These are phyloP conservation scores for Scenedesmus sp. DNA, from an alignment of 163 green algal species.

Conservation along the genomic window DNA sequence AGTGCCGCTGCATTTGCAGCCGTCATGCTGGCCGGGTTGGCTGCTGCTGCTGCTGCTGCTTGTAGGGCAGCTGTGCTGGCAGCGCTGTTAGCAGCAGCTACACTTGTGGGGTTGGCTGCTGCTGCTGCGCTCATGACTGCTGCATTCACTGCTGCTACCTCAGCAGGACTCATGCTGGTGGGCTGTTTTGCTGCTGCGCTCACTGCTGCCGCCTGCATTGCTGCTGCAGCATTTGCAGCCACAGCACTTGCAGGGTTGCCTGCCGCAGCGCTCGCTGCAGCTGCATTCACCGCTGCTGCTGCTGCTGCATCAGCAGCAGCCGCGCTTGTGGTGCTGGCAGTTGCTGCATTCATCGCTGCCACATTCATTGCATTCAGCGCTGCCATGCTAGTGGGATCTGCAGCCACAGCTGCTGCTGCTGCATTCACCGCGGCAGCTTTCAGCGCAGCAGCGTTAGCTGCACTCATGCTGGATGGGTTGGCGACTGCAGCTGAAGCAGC, in stretches of 20 bases:
- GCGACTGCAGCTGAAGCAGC: neutral
- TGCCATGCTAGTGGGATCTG: neutral
- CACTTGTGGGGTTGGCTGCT: no score
- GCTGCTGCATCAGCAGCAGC: neutral
- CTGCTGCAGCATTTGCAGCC: neutral
- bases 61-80: neutral
- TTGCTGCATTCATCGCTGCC: neutral
- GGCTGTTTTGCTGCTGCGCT: neutral
- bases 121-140: neutral
- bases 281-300: neutral
- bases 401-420: neutral
- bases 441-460: neutral
- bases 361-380: neutral
- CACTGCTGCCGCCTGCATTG: neutral
- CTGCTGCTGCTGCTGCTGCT: neutral
- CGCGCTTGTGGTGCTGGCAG: neutral
- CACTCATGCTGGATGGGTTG: slow-evolving; percentile 1
- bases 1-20: neutral
- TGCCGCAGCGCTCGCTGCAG: neutral
- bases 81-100: neutral
- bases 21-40: neutral
- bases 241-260: neutral
- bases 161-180: neutral
- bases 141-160: neutral
- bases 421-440: neutral